These are phyloP conservation scores for Glutinoglossum americanum DNA, from an alignment of 495 filamentous ascomycete species.

Conservation along the genomic window DNA sequence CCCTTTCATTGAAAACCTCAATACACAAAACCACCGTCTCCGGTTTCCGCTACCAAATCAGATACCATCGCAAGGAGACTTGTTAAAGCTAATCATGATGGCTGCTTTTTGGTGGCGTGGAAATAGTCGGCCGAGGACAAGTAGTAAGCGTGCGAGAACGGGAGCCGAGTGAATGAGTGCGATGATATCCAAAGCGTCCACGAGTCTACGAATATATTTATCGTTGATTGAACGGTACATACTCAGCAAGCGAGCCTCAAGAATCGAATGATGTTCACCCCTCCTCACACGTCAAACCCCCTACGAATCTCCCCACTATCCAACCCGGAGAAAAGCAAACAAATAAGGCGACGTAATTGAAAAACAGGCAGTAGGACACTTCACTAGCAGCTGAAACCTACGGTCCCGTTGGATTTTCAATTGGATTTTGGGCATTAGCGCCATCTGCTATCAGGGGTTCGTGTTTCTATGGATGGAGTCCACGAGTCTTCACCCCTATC, in stretches of 20 bases:
- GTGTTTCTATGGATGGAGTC: conserved; percentile 1
- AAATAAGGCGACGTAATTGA: background rate
- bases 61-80: no score
- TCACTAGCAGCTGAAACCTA: background rate
- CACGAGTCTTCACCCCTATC: background rate
- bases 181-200: no score
- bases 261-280: background rate
- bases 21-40: no score
- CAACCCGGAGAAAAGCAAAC: background rate
- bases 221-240: no score
- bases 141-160: no score
- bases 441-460: background rate
- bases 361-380: background rate
- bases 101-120: no score
- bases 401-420: background rate
- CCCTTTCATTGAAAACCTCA: no score
- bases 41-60: no score
- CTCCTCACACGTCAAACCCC: background rate
- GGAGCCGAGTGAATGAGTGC: no score
- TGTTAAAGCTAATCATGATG: no score
- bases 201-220: no score
- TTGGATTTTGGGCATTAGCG: background rate
- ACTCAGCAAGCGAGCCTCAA: background rate
- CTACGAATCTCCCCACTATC: background rate
- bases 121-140: no score